Base-by-base conservation (phyloP, 2,329 filamentous ascomycete species). In the Magnaporthales sp. region DNA sequence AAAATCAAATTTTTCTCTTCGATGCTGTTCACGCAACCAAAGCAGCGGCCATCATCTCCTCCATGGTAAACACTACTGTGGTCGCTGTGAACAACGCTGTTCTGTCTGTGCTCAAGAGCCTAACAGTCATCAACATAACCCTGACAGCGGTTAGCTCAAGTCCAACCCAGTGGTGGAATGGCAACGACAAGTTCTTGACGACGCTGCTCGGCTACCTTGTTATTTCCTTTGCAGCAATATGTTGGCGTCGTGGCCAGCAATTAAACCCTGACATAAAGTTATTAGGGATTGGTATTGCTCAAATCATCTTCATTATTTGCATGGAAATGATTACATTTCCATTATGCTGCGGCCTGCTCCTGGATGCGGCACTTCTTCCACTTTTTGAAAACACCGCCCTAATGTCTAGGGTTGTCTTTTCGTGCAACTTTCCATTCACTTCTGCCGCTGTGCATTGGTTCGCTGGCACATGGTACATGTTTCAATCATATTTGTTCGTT, bases 271-370 rank as follows among this genome's bases (percentile, higher is more conserved):
- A 98, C 69, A 84, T 89, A 1, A 83, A 99, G 26, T 89, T 92
- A 69, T 95, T 99, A 81, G 95, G 95, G 63, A 96, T 95, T 58
- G 95, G 96, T 15, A 94, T 99, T 10, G 88, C 97, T 83, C 99
- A 99, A 77, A 96, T 99, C 26, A 96, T 99, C 65, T 81, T 98
- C 68, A 98, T 99, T 73, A 99, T 99, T 70, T 95, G 93, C 70
- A 99, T 99, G 72, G 95, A 99, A 79, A 99, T 99, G 95, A 88
- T 99, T 46, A 88, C 93, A 6, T 99, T 99, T 74, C 95, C 95
- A 0, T 82, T 99, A 1, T 99, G 98, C 76, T 99, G 95, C 73
- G 95, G 95, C 5, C 83, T 97, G 46, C 84, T 99, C 1, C 87
- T 99, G 38, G 95, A 99, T 75, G 78, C 92, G 61, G 95, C 95